These are phyloP conservation scores for Berkeleyomyces rouxiae DNA, from an alignment of 2,329 filamentous ascomycete genomes.

Conservation along the genomic window DNA sequence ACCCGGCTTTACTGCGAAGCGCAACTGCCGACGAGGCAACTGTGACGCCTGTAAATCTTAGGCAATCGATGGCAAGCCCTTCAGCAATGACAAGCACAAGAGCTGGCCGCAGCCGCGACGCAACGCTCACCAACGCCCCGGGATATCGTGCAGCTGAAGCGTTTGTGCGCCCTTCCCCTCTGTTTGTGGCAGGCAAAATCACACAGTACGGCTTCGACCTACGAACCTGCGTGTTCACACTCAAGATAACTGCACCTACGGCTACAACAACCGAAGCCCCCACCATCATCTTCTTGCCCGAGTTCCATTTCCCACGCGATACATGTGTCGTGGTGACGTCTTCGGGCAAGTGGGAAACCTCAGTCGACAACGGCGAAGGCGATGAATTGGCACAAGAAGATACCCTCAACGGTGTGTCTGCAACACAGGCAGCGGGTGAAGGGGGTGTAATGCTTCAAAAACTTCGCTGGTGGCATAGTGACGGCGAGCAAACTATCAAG, in stretches of 20 bases:
- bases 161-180: constrained; percentile 72
- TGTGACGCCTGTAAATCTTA: constrained; percentile 61
- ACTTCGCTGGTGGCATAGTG: constrained; percentile 83
- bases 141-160: constrained; percentile 87
- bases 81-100: constrained; percentile 41
- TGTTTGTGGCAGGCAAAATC: constrained; percentile 56
- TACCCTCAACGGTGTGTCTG: neutral
- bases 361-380: constrained; percentile 38
- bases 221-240: constrained; percentile 56
- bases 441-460: constrained; percentile 55
- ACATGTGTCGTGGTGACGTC: constrained; percentile 57
- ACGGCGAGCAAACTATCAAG: constrained; percentile 65
- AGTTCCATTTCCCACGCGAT: constrained; percentile 76
- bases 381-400: constrained; percentile 4
- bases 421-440: constrained; percentile 20
- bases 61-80: constrained; percentile 50
- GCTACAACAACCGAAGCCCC: constrained; percentile 40
- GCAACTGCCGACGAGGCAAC: constrained; percentile 30
- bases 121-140: constrained; percentile 43
- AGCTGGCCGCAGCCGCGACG: constrained; percentile 24
- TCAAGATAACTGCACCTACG: constrained; percentile 45
- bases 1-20: neutral
- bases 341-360: constrained; percentile 81
- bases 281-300: constrained; percentile 73
- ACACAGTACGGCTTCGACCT: constrained; percentile 67